A percentile compares a stretch with the other conserved stretches of the same genome.
phyloP scores from a whole-genome alignment of 768 basidiomycete genomes.

The Rhodotorula babjevae region DNA sequence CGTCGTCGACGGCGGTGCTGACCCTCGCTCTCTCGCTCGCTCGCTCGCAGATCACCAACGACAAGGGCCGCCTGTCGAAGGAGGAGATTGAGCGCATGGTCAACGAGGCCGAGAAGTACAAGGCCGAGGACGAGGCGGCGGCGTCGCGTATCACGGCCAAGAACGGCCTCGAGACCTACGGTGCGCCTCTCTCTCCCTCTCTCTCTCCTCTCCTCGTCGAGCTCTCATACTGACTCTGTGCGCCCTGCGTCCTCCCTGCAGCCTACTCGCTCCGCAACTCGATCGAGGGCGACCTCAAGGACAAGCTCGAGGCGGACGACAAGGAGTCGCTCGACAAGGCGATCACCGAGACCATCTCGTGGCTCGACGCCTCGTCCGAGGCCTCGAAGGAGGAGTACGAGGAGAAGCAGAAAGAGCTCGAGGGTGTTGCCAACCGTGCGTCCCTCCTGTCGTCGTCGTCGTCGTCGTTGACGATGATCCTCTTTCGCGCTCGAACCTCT shows the following conservation, averaged over 20 bases:
- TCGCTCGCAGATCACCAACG: conserved; percentile 78
- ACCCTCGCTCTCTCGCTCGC: too few relatives aligned
- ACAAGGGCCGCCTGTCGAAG: conserved; percentile 93
- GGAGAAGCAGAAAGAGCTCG: conserved; percentile 87
- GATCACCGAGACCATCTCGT: conserved; percentile 84
- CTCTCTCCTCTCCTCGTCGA: neutral
- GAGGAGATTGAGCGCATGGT: conserved; percentile 99
- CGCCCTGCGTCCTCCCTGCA: neutral
- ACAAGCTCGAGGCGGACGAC: conserved; percentile 81
- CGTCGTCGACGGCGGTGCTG: too few relatives aligned
- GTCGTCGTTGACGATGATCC: too few relatives aligned
- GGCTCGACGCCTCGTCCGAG: conserved; percentile 78
- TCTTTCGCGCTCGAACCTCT: too few relatives aligned
- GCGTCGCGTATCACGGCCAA: conserved; percentile 76
- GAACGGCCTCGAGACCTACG: conserved; percentile 88
- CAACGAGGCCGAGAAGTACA: conserved; percentile 82
- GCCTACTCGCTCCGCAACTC: conserved; percentile 93
- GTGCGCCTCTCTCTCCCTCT: neutral
- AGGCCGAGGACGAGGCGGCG: conserved; percentile 65
- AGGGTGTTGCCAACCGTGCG: conserved; percentile 59
- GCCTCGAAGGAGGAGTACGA: conserved; percentile 92
- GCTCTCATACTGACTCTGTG: neutral
- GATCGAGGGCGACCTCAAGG: conserved; percentile 71
- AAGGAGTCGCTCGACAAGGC: conserved; percentile 74
- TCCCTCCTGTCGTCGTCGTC: neutral